A percentile compares a stretch with the other conserved stretches of the same genome.
These are phyloP conservation scores for Polytrichum formosum DNA, from an alignment of 225 moss, liverwort and hornwort genomes.

Conservation along the genomic window DNA sequence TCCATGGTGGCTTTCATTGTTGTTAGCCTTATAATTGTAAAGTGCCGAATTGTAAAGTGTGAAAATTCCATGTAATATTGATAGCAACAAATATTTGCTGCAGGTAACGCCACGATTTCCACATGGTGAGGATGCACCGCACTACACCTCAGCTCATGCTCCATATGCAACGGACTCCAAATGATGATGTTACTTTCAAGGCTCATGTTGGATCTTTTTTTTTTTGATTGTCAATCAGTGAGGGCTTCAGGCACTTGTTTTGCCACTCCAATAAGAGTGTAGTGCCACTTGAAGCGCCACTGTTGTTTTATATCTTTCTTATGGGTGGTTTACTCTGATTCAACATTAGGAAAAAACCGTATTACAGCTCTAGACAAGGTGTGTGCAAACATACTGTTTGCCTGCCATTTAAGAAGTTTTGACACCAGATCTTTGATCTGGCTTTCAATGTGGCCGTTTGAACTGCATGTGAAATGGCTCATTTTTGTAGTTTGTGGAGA, in stretches of 20 bases:
- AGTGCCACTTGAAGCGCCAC: not conserved
- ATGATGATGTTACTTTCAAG: conserved; percentile 14
- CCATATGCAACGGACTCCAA: conserved; percentile 41
- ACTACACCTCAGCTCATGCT: conserved; percentile 44
- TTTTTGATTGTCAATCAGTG: not conserved
- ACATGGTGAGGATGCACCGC: conserved; percentile 24
- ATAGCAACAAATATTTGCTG: not conserved
- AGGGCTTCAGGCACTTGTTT: not conserved
- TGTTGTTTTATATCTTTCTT: not conserved
- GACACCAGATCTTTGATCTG: not conserved
- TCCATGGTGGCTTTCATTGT: too few relatives aligned
- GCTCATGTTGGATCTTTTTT: not conserved
- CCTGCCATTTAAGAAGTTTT: not conserved
- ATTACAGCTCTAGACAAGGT: not conserved
- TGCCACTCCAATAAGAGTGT: too few relatives aligned
- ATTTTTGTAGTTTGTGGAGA: conserved; percentile 4
- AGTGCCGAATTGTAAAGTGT: too few relatives aligned
- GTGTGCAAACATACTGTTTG: conserved; percentile 8
- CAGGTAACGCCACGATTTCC: conserved; percentile 12
- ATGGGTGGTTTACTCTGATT: not conserved
- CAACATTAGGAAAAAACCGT: too few relatives aligned
- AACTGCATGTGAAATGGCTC: not conserved
- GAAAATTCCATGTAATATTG: not conserved
- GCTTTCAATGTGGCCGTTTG: not conserved
- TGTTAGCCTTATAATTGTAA: too few relatives aligned